These are phyloP conservation scores for Fusarium coicis DNA, from an alignment of 2,329 filamentous ascomycete genomes.

Conservation along the genomic window DNA sequence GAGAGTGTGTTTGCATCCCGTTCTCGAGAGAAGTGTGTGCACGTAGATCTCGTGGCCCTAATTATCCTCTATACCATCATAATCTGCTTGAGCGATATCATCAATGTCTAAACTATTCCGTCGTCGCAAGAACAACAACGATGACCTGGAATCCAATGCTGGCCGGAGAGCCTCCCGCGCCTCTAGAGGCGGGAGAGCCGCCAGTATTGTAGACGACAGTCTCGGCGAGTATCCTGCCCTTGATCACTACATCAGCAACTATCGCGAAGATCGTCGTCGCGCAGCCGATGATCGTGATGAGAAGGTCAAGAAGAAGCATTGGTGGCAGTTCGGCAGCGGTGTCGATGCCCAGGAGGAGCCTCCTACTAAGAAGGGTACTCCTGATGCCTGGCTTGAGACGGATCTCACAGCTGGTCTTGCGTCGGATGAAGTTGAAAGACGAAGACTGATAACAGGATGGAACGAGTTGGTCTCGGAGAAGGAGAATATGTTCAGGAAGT, in stretches of 20 bases:
- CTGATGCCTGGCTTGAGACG: conserved; percentile 27
- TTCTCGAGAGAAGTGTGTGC: background rate
- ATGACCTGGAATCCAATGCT: conserved; percentile 20
- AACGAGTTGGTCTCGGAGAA: conserved; percentile 28
- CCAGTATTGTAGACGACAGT: conserved; percentile 15
- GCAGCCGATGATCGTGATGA: background rate
- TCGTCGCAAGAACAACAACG: conserved; percentile 19
- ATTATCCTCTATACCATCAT: background rate
- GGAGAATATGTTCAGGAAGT: conserved; percentile 14
- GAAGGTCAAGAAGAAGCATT: conserved; percentile 27
- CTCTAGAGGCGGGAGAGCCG: conserved; percentile 8
- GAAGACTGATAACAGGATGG: conserved; percentile 20
- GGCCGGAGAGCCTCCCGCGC: conserved; percentile 18
- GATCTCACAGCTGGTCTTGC: conserved; percentile 11
- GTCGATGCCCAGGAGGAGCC: background rate
- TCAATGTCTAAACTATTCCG: conserved; percentile 21
- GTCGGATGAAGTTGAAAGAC: conserved; percentile 16
- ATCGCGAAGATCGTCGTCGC: conserved; percentile 29
- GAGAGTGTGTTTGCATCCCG: background rate
- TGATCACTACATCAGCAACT: conserved; percentile 30
- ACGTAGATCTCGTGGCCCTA: background rate
- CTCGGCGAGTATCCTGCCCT: conserved; percentile 27
- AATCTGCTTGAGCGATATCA: background rate
- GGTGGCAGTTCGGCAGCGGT: conserved; percentile 26
- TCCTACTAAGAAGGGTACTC: conserved; percentile 1